A percentile compares a stretch with the other conserved stretches of the same genome.
Evolutionary conservation across 2,329 filamentous ascomycete genomes (phyloP).

Genomic region (Beauveria rudraprayagi): DNA sequence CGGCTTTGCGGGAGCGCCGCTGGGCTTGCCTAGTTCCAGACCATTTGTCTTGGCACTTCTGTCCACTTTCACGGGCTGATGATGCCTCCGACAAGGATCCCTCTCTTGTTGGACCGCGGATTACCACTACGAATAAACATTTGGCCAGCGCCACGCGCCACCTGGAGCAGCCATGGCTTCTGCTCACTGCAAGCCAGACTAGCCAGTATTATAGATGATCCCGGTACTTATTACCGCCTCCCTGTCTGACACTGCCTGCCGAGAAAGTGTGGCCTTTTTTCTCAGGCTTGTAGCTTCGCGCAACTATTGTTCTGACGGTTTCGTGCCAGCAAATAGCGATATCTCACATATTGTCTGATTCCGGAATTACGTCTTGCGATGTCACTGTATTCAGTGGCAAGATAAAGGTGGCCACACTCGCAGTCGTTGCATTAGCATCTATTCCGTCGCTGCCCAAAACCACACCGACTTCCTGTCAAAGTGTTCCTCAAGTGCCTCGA

Average conservation of each 20-base stretch:
- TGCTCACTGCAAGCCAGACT: not conserved
- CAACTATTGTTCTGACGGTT: not conserved
- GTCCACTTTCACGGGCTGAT: slow-evolving; percentile 1
- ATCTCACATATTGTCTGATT: no score
- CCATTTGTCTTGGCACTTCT: not conserved
- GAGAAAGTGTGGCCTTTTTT: not conserved
- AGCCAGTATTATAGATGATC: not conserved
- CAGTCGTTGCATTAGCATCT: slow-evolving; percentile 15
- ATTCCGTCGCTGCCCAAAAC: slow-evolving; percentile 16
- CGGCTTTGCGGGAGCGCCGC: not conserved
- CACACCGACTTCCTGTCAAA: slow-evolving; percentile 19
- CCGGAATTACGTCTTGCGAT: no score
- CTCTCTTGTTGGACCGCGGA: not conserved
- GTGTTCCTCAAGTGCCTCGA: slow-evolving; percentile 23
- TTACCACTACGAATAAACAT: not conserved
- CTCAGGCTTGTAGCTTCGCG: not conserved
- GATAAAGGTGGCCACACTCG: slow-evolving; percentile 17
- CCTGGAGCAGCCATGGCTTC: not conserved
- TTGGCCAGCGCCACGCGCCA: not conserved
- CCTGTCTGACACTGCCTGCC: not conserved
- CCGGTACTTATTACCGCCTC: not conserved
- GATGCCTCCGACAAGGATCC: not conserved
- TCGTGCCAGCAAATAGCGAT: not conserved
- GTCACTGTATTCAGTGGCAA: not conserved
- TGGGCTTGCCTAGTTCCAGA: not conserved